Conservation (phyloP, 306 rosid species). For the Vicia faba region DNA sequence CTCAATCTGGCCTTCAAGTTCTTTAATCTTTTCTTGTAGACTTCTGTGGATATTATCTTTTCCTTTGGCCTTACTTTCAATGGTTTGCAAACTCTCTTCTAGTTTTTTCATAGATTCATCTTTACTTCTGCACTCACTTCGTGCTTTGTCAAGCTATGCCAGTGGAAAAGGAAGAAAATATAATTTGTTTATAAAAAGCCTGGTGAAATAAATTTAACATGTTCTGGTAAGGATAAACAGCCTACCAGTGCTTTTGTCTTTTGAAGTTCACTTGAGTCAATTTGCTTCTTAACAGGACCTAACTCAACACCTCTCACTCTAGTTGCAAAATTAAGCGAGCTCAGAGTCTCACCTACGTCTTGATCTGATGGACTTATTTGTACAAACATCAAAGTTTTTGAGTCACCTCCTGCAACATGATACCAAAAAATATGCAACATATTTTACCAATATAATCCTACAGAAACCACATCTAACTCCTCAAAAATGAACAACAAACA, state of each 20-base stretch:
- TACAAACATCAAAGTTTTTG: conserved; percentile 88
- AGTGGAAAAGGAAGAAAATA: conserved; percentile 16
- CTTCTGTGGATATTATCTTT: conserved; percentile 61
- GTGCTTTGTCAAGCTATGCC: conserved; percentile 72
- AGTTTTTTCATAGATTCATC: conserved; percentile 72
- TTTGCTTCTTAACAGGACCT: conserved; percentile 86
- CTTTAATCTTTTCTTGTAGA: conserved; percentile 77
- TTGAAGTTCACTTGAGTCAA: conserved; percentile 75
- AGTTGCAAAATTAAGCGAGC: conserved; percentile 83
- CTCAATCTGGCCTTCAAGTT: conserved; percentile 80
- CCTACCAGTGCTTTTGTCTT: conserved; percentile 72
- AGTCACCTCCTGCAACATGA: conserved; percentile 70
- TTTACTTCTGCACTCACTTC: conserved; percentile 74
- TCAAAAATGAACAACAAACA: conserved; percentile 13
- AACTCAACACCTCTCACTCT: conserved; percentile 87
- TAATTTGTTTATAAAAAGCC: conserved; percentile 7
- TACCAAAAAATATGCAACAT: neutral
- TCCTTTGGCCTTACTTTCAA: conserved; percentile 76
- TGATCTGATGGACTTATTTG: conserved; percentile 91
- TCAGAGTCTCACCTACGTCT: conserved; percentile 78
- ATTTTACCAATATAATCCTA: conserved; percentile 21
- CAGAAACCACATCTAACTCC: conserved; percentile 18
- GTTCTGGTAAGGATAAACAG: conserved; percentile 21
- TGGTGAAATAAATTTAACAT: neutral
- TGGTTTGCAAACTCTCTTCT: conserved; percentile 72